Base-by-base conservation (phyloP, 164 flowering plant genomes). In the Macadamia integrifolia region DNA sequence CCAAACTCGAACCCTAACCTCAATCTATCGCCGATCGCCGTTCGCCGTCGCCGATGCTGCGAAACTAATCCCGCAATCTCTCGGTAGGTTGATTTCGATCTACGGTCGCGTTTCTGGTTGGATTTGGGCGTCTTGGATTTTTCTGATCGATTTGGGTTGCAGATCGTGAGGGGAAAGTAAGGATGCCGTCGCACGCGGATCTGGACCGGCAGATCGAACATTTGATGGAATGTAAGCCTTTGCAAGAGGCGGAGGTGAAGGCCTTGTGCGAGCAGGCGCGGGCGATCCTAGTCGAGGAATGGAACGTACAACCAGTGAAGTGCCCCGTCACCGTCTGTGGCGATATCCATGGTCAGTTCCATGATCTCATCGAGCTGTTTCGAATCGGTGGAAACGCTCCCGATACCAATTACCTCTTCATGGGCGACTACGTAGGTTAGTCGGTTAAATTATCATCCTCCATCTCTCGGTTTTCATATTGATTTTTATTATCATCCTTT, bases 371-470 rank as follows among this genome's bases (percentile, higher is more conserved):
- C 60, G 88, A 88, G 80, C 74, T 88, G 60, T 88, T 88, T 65
- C 81, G 87, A 74, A 88, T 88, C 65, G 90, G 90, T 42, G 90
- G 93, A 28, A 80, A 84, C 65, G 82, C 95, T 52, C 97, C 95
- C 0, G 90, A 91, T 55, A 89, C 97, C 9, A 91, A 89, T 81
- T 89, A 91, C 71, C 90, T 91, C 23, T 91, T 89, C 77, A 91
- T 91, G 95, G 97, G 97, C 50, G 97, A 91, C 78, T 91, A 91
- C 76, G 97, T 91, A 58, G 97, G 97, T 87, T 46, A 67, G 91
- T 72, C 58, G 32, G 17, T 66, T 8, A 0, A 32, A 5, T 5
- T 53, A 14, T 53, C 18, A 11, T 53, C 15, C 13, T 53, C 6
- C 17, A 17, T 46, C 13, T 46, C 23, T 43, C 17, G 30, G 53